Conservation (phyloP, 2,329 filamentous ascomycete genomes). For the Trichoderma guizhouense region DNA sequence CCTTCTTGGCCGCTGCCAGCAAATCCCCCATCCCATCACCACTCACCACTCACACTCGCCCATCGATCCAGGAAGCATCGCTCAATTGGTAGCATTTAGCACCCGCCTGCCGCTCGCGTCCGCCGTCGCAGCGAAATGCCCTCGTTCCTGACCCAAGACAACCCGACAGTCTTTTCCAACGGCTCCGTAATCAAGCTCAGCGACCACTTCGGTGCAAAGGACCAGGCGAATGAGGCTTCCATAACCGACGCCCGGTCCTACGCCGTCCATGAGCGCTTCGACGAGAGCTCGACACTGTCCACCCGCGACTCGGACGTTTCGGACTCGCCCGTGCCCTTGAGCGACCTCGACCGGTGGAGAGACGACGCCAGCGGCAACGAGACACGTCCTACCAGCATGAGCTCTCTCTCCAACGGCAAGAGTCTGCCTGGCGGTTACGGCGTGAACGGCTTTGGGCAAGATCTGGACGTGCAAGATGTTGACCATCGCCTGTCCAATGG, state of each 20-base stretch:
- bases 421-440: slow-evolving; percentile 35
- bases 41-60: not conserved
- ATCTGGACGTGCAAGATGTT: slow-evolving; percentile 9
- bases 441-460: slow-evolving; percentile 26
- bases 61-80: slow-evolving; percentile 16
- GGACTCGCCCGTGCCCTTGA: slow-evolving; percentile 42
- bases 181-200: slow-evolving; percentile 45
- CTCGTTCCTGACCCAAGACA: slow-evolving; percentile 51
- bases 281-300: slow-evolving; percentile 53
- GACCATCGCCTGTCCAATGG: slow-evolving; percentile 29
- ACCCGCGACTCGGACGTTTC: slow-evolving; percentile 52
- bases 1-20: slow-evolving; percentile 1
- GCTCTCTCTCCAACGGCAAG: slow-evolving; percentile 56
- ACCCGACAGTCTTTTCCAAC: slow-evolving; percentile 40
- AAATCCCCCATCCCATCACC: not conserved
- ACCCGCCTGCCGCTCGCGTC: slow-evolving; percentile 10
- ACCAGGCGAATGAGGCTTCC: slow-evolving; percentile 35
- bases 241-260: slow-evolving; percentile 43
- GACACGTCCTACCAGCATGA: slow-evolving; percentile 53
- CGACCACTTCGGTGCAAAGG: slow-evolving; percentile 36
- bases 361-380: slow-evolving; percentile 29
- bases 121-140: slow-evolving; percentile 43
- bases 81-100: slow-evolving; percentile 21
- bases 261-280: slow-evolving; percentile 50
- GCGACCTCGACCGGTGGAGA: slow-evolving; percentile 29